Evolutionary conservation across 768 basidiomycete genomes (phyloP).

Genomic region (Suillus spraguei): DNA sequence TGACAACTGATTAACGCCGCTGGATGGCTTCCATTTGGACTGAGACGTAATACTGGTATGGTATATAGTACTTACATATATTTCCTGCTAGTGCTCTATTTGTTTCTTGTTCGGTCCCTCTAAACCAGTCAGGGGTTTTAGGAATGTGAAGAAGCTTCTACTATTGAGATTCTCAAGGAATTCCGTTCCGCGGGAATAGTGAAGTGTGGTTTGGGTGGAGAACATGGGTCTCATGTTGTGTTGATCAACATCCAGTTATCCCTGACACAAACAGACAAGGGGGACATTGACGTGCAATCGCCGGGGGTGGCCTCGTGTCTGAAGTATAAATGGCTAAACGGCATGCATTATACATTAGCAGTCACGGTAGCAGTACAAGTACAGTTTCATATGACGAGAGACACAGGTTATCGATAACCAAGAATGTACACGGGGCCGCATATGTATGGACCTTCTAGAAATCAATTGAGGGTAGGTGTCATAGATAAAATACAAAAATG

Average conservation of each 20-base stretch:
- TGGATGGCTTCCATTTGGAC: background rate
- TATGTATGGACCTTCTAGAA: background rate
- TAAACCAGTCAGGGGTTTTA: background rate
- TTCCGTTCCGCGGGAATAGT: background rate
- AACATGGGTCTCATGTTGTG: background rate
- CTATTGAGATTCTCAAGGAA: background rate
- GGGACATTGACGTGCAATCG: background rate
- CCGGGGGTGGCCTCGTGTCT: background rate
- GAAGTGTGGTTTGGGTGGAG: background rate
- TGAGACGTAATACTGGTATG: background rate
- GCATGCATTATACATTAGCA: background rate
- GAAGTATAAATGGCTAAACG: too few relatives aligned
- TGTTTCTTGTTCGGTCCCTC: background rate
- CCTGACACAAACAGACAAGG: background rate
- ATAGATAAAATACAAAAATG: constrained; percentile 28
- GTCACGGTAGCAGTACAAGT: background rate
- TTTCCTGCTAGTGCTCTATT: background rate
- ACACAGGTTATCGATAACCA: background rate
- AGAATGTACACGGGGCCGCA: background rate
- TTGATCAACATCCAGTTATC: background rate
- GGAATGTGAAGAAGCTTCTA: background rate
- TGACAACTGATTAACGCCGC: constrained; percentile 20
- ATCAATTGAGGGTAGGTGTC: background rate
- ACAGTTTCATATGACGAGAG: background rate
- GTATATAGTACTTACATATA: background rate